Percentiles rank a stretch among this genome's conserved stretches.
Conservation (phyloP, 2,329 filamentous ascomycete species). For the Colletotrichum sojae region DNA sequence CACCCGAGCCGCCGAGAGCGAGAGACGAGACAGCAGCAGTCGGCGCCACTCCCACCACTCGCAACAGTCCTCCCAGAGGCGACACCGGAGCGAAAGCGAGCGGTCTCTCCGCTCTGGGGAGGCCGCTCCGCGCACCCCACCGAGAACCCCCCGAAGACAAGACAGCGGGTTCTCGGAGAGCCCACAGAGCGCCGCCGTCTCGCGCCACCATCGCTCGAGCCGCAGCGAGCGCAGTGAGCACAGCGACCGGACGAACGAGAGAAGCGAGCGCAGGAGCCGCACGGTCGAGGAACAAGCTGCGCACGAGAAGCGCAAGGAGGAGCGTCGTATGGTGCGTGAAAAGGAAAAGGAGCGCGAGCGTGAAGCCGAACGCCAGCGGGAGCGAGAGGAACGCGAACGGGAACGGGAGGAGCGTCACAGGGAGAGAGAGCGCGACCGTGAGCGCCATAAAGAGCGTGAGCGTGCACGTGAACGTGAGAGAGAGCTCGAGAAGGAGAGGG, state of each 20-base stretch:
- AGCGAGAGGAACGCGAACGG: slow-evolving; percentile 28
- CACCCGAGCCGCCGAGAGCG: slow-evolving; percentile 50
- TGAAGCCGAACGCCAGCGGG: slow-evolving; percentile 23
- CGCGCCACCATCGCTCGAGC: slow-evolving; percentile 29
- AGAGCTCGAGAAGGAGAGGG: slow-evolving; percentile 14
- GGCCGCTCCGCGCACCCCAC: slow-evolving; percentile 48
- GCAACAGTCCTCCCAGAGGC: slow-evolving; percentile 43
- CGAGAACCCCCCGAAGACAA: slow-evolving; percentile 58
- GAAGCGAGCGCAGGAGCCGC: slow-evolving; percentile 43
- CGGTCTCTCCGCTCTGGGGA: slow-evolving; percentile 50
- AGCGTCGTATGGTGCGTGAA: slow-evolving; percentile 52
- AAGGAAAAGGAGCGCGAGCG: slow-evolving; percentile 41
- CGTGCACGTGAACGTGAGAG: slow-evolving; percentile 31
- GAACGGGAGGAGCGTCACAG: slow-evolving; percentile 37
- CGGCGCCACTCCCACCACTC: slow-evolving; percentile 46
- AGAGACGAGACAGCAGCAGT: slow-evolving; percentile 47
- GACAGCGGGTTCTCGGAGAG: slow-evolving; percentile 64
- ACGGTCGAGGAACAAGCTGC: slow-evolving; percentile 65
- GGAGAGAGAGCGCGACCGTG: slow-evolving; percentile 46
- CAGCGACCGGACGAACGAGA: slow-evolving; percentile 23
- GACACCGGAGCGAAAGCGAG: slow-evolving; percentile 56
- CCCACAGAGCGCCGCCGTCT: slow-evolving; percentile 39
- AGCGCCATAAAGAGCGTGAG: slow-evolving; percentile 42
- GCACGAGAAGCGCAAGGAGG: slow-evolving; percentile 64
- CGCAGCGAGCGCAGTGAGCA: slow-evolving; percentile 48